Base-by-base conservation (phyloP, 2,329 filamentous ascomycete species). In the Trichoderma sp. region DNA sequence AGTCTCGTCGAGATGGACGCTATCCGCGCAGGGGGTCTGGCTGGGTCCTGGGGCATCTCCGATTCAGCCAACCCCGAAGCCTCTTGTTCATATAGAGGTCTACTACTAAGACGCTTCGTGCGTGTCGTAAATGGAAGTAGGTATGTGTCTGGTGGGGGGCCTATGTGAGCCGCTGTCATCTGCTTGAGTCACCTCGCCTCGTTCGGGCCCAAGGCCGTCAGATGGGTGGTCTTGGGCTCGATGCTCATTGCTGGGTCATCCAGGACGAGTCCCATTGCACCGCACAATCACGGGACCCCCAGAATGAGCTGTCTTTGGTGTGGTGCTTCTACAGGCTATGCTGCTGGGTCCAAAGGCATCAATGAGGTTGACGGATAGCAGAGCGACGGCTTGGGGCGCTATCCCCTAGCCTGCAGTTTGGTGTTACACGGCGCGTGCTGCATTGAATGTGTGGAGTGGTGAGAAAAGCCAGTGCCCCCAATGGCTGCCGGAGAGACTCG, bases 391-490 rank as follows among this genome's bases (percentile, higher is more conserved):
- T 30, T 46, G 26, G 21, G 61, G 61, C 49, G 34, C 51, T 55
- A 55, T 30, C 14, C 26, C 37, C 49, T 65, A 43, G 61, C 61
- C 26, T 21, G 51, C 49, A 39, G 26, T 24, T 16, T 65, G 61
- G 60, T 54, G 51, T 55, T 65, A 28, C 61, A 65, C 51, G 49
- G 61, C 61, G 61, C 51, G 34, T 65, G 61, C 49, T 65, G 49
- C 51, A 55, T 65, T 55, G 61, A 54, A 37, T 65, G 61, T 24
- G 61, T 55, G 61, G 61, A 65, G 61, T 28, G 51, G 34, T 43
- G 34, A 34, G 8, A 28, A 18, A 55, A 24, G 51, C 21, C 34
- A 39, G 26, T 26, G n/a, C 21, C 51, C 49, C 43, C 28, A 54
- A 52, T 49, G 34, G 21, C 30, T 56, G 52, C 26, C 10, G 26